phyloP scores from a whole-genome alignment of 139 green algal genomes.

The Eudorina sp. region DNA sequence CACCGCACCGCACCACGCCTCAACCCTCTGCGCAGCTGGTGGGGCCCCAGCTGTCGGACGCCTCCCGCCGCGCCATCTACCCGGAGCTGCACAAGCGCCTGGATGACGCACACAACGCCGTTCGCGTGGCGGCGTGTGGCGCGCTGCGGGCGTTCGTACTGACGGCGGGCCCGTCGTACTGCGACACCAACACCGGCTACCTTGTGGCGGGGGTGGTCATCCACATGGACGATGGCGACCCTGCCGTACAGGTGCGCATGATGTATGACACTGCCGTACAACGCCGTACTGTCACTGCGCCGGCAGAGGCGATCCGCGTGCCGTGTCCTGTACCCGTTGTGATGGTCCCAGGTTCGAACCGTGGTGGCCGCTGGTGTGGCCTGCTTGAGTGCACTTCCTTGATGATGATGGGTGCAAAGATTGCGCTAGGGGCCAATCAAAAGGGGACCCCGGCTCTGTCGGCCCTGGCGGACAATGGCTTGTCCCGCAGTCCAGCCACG shows the following conservation, averaged over 20 bases:
- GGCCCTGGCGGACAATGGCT: too few relatives aligned
- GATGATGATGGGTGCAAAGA: too few relatives aligned
- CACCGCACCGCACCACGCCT: background rate
- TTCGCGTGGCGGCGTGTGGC: slow-evolving; percentile 51
- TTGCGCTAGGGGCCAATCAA: too few relatives aligned
- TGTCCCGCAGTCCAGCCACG: too few relatives aligned
- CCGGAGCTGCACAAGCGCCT: slow-evolving; percentile 86
- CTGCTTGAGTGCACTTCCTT: too few relatives aligned
- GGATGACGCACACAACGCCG: slow-evolving; percentile 86
- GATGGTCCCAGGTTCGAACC: too few relatives aligned
- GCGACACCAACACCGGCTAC: slow-evolving; percentile 79
- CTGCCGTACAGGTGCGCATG: slow-evolving; percentile 64
- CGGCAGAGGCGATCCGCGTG: too few relatives aligned
- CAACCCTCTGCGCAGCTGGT: background rate
- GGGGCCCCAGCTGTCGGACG: slow-evolving; percentile 59
- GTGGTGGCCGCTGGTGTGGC: too few relatives aligned
- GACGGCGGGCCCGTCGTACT: slow-evolving; percentile 63
- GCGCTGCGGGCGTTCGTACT: slow-evolving; percentile 68
- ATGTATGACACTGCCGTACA: background rate
- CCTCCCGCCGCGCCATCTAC: slow-evolving; percentile 74
- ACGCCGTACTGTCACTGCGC: too few relatives aligned
- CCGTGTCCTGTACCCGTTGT: too few relatives aligned
- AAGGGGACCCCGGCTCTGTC: too few relatives aligned
- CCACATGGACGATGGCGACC: slow-evolving; percentile 86
- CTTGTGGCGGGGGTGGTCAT: slow-evolving; percentile 76